These are phyloP conservation scores for Hypsizygus ulmarius DNA, from an alignment of 1,284 basidiomycete genomes.

Conservation along the genomic window DNA sequence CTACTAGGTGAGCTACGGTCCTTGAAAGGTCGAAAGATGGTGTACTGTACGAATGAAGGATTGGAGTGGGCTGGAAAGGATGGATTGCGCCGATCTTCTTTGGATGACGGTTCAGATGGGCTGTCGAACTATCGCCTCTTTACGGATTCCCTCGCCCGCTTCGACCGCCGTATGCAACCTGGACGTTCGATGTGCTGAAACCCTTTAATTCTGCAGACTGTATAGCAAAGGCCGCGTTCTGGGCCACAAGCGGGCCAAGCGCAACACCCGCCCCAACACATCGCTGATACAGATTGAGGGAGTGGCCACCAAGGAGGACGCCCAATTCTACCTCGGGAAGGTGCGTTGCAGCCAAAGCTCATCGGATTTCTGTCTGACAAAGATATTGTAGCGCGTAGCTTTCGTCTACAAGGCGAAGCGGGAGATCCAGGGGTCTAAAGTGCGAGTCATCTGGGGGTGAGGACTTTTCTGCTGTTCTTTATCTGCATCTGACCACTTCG, in stretches of 20 bases:
- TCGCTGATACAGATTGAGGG: conserved; percentile 97
- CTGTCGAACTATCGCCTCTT: conserved; percentile 4
- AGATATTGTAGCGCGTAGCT: conserved; percentile 75
- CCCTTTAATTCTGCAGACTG: conserved; percentile 55
- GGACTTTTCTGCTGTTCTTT: conserved; percentile 24
- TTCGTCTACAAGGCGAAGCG: conserved; percentile 97
- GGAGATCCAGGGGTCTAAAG: conserved; percentile 88
- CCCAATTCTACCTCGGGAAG: conserved; percentile 99
- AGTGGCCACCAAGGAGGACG: conserved; percentile 90
- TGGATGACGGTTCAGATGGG: conserved; percentile 35
- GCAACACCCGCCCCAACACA: conserved; percentile 94
- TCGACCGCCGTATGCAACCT: conserved; percentile 1
- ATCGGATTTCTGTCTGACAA: conserved; percentile 1
- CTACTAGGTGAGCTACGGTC: conserved; percentile 61
- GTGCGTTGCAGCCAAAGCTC: conserved; percentile 45
- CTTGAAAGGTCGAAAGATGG: conserved; percentile 15
- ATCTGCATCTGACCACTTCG: neutral
- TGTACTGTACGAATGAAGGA: conserved; percentile 23
- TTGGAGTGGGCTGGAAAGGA: conserved; percentile 24
- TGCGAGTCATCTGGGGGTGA: conserved; percentile 97
- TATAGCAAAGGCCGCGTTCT: conserved; percentile 97
- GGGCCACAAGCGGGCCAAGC: conserved; percentile 98
- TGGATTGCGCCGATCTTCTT: conserved; percentile 32
- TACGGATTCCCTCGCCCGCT: conserved; percentile 4
- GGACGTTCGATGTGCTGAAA: conserved; percentile 15